These are phyloP conservation scores for Solanum hybrid DNA, from an alignment of 305 asterid genomes.

Conservation along the genomic window DNA sequence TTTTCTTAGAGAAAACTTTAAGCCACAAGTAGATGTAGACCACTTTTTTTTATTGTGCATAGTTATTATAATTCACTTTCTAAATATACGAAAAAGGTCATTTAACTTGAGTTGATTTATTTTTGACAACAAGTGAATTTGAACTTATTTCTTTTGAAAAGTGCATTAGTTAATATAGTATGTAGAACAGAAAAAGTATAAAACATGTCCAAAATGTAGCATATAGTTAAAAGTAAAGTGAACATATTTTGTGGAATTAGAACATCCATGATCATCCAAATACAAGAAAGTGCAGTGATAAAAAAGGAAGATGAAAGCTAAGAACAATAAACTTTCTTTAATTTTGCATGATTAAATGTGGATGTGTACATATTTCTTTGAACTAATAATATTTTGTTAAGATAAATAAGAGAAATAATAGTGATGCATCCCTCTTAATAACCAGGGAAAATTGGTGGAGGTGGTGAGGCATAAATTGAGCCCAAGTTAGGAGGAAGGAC, in stretches of 20 bases:
- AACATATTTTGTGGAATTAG: background rate
- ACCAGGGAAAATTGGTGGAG: conserved; percentile 13
- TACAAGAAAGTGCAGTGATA: background rate
- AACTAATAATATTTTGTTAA: background rate
- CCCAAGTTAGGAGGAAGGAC: conserved; percentile 11
- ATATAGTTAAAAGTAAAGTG: background rate
- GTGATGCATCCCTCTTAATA: background rate
- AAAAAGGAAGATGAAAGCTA: background rate
- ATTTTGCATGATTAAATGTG: background rate
- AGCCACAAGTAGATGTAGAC: background rate
- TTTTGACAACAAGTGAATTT: background rate
- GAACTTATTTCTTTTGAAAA: background rate
- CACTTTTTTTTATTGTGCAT: background rate
- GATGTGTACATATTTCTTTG: background rate
- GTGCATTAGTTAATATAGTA: background rate
- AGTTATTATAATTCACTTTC: background rate
- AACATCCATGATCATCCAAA: background rate
- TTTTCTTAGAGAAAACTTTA: background rate
- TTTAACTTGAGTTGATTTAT: background rate
- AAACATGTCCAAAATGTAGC: background rate
- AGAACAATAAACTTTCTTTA: background rate
- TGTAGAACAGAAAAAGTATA: background rate
- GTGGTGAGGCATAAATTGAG: conserved; percentile 7
- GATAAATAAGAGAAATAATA: background rate
- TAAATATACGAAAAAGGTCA: background rate